Evolutionary conservation across 2,329 filamentous ascomycete species (phyloP), one percentile per base, ranked within the genome.

Genomic region (Teratosphaeria nubilosa): DNA sequence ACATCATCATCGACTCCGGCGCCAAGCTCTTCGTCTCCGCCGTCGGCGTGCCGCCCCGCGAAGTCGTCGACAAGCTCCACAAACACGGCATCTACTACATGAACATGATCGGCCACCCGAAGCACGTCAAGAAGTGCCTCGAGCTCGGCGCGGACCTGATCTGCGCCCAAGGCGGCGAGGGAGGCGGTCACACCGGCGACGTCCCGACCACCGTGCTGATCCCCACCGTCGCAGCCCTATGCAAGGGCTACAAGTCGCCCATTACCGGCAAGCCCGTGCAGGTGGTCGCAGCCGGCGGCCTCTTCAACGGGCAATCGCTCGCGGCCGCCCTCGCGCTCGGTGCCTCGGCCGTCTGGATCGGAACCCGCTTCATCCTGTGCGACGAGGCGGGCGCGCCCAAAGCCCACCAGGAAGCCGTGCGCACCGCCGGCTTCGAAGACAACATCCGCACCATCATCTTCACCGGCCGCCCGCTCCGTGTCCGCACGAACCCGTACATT

Each of bases 71-170:
- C 65, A 87, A 84, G 72, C 85, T 99, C 53, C 94, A 99, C 83
- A 83, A 85, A 71, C 79, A 85, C 70, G 91, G 91, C 66, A 83
- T 99, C 66, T 82, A 95, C 66, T 96, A 95, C 82, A 97, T 97
- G 94, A 99, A 99, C 86, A 99, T 99, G 94, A 91, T 99, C 73
- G 94, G 94, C 66, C 94, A 99, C 82, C 92, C 94, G 72, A 99
- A 99, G 86, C 94, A 99, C 79, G 92, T 96, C 63, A 83, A 90
- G 77, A 99, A 97, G 82, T 95, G 90, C 76, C 82, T 99, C 62
- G 90, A 92, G 55, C 83, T 91, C 59, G 94, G 91, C 65, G 90
- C 86, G 67, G 94, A 99, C 76, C 88, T 99, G 69, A 97, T 99
- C 79, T 97, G 92, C 80, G 94, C 94, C 56, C 94, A 99, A 79